Evolutionary conservation across 1,139 yeast genomes (phyloP), one percentile per base, ranked within the genome.

Genomic region (Geotrichum aggregatum): DNA sequence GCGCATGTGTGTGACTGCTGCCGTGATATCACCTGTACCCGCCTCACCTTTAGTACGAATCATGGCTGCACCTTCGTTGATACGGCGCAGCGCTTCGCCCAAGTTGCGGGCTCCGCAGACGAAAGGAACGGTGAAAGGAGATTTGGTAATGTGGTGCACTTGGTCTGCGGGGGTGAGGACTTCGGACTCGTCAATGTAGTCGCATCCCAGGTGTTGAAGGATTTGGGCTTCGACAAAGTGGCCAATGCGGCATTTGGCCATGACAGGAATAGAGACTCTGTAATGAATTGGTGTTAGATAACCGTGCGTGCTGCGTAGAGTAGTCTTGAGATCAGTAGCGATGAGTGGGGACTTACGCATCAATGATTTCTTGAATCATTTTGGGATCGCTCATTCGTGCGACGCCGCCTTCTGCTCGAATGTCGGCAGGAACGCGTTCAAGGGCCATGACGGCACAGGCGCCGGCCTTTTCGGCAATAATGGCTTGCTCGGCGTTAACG

Each of bases 361-460:
- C 80, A 87, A 84, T 84, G 68, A 87, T 87, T 33, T 79, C 83
- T 66, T 78, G 75, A 68, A 87, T 84, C 87, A 87, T 81, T 62
- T 82, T 73, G 3, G 95, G 95, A 67, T 87, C 95, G 18, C 87
- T 81, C 95, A 87, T 87, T 64, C 95, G 78, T 58, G 94, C 87
- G 48, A 87, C 95, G 58, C 86, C 86, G 49, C 94, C 92, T 51
- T 85, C 80, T 56, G 82, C 83, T 63, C 95, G 77, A 80, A 87
- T 86, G 65, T 87, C 95, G 14, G 95, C 91, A 21, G 95, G 95
- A 54, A 87, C 87, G 62, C 85, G 75, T 70, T 87, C 95, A 60
- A 87, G 75, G 2, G 95, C 95, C 95, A 86, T 87, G 36, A 87
- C 95, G 10, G 95, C 94, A 71, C 88, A 84, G 11, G 95, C 95